phyloP scores from a whole-genome alignment of 1,139 yeast species.

The Zygosaccharomyces sapae region DNA sequence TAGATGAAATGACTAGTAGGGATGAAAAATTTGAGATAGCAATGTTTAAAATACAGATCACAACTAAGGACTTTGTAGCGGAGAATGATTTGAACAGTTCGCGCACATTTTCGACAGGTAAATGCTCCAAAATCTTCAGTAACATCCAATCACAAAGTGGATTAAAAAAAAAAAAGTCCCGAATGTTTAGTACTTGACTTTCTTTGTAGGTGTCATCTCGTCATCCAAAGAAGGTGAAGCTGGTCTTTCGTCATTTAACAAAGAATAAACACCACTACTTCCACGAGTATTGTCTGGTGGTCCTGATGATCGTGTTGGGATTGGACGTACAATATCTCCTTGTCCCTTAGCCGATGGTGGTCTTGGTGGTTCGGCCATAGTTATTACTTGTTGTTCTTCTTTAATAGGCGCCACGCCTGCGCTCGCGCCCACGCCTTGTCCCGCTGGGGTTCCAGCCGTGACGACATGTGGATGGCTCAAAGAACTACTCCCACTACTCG shows the following conservation, averaged over 20 bases:
- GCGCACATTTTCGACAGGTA: no score
- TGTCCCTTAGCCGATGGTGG: conserved; percentile 6
- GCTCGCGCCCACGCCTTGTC: conserved; percentile 6
- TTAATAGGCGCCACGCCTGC: conserved; percentile 7
- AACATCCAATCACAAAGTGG: background rate
- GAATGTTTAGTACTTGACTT: conserved; percentile 15
- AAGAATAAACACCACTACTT: conserved; percentile 21
- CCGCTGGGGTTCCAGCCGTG: background rate
- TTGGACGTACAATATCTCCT: conserved; percentile 14
- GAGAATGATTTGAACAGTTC: no score
- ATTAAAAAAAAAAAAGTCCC: conserved; percentile 1
- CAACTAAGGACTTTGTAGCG: no score
- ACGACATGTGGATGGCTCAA: conserved; percentile 6
- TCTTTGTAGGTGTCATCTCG: conserved; percentile 16
- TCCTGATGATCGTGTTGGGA: conserved; percentile 13
- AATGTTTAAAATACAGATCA: no score
- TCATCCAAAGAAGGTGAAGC: conserved; percentile 10
- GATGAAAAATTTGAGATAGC: no score
- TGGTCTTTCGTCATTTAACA: conserved; percentile 16
- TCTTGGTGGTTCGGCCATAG: background rate
- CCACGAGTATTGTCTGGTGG: conserved; percentile 15
- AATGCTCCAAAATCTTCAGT: no score
- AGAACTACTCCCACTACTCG: conserved; percentile 7
- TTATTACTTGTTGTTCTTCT: conserved; percentile 2
- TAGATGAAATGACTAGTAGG: no score